Conservation (phyloP, 2,329 filamentous ascomycete genomes). For the Cercospora sp. region DNA sequence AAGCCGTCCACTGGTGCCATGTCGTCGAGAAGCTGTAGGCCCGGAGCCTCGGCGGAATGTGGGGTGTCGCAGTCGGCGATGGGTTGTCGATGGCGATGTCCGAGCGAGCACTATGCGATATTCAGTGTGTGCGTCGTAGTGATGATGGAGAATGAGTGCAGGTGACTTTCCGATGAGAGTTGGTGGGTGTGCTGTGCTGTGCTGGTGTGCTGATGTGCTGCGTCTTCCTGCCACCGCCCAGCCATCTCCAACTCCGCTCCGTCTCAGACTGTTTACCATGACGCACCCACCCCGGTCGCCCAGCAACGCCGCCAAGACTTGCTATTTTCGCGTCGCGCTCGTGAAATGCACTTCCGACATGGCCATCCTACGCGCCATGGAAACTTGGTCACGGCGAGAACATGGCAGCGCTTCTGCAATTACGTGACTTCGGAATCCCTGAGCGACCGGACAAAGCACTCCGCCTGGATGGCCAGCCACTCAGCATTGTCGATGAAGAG, state of each 20-base stretch:
- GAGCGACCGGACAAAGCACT: slow-evolving; percentile 3
- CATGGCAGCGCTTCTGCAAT: not conserved
- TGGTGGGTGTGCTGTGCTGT: not conserved
- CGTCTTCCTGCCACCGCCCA: slow-evolving; percentile 7
- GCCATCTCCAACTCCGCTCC: slow-evolving; percentile 14
- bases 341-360: not conserved
- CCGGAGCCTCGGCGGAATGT: slow-evolving; percentile 32
- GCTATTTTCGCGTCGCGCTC: not conserved
- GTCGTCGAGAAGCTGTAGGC: slow-evolving; percentile 30
- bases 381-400: not conserved
- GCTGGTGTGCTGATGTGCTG: not conserved
- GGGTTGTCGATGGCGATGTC: not conserved
- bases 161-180: not conserved
- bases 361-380: not conserved
- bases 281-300: slow-evolving; percentile 1
- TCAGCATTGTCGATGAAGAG: slow-evolving; percentile 1
- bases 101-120: not conserved
- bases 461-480: slow-evolving; percentile 7
- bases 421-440: slow-evolving; percentile 9
- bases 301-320: not conserved
- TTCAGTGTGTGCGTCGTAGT: not conserved
- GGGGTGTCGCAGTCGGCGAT: not conserved
- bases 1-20: slow-evolving; percentile 35
- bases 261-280: slow-evolving; percentile 8
- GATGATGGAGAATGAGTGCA: not conserved